A percentile compares a stretch with the other conserved stretches of the same genome.
phyloP scores from a whole-genome alignment of 371 early-diverging fungal species.

The Conidiobolus incongruus region DNA sequence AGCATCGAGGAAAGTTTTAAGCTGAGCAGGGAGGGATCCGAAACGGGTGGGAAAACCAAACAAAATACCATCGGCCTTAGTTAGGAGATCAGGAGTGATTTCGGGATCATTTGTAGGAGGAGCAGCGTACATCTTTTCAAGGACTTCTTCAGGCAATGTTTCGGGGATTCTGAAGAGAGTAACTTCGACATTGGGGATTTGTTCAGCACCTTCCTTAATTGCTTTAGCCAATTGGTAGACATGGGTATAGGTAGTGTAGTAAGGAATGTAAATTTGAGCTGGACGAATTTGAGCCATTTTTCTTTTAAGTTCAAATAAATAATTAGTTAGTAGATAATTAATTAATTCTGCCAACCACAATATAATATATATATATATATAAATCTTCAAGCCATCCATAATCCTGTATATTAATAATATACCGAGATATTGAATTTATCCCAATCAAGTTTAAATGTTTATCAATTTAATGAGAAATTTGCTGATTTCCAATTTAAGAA shows the following conservation, averaged over 20 bases:
- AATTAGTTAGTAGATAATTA: no score
- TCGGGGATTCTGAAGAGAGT: conserved; percentile 27
- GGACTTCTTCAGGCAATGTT: conserved; percentile 34
- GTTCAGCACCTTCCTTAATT: conserved; percentile 21
- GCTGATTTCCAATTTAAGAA: no score
- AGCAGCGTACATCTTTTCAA: conserved; percentile 46
- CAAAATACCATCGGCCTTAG: conserved; percentile 48
- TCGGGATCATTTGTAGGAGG: conserved; percentile 27
- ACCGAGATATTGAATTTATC: no score
- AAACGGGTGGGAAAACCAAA: conserved; percentile 62
- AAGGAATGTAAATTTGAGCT: conserved; percentile 14
- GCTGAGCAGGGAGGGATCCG: conserved; percentile 49
- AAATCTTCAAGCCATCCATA: no score
- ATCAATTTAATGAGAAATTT: no score
- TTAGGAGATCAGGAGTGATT: conserved; percentile 24
- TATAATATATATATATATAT: no score
- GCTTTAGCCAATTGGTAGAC: no score
- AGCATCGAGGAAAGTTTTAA: conserved; percentile 43
- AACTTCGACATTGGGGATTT: conserved; percentile 18
- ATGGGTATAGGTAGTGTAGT: conserved; percentile 32
- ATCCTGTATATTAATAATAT: no score
- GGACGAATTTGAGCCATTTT: no score
- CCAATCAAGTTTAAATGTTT: no score
- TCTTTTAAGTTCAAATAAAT: no score
- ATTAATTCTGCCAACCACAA: no score